Evolutionary conservation across 352 stramenopile genomes (phyloP), one percentile per base, ranked within the genome.

Genomic region (Phytophthora pinifolia): DNA sequence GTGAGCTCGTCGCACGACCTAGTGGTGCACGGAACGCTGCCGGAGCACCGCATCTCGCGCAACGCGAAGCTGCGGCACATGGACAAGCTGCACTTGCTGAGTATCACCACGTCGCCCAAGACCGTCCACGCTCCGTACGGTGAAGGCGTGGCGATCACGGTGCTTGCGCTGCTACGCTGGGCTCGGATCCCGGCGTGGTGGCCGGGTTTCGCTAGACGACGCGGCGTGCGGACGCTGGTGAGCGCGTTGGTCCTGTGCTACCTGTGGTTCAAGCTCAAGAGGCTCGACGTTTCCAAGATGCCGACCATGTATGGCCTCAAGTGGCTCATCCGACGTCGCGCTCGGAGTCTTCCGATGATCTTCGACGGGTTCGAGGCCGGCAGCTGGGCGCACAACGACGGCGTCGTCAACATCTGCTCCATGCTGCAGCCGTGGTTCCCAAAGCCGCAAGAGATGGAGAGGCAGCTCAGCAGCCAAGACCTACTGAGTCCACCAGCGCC

Each of bases 311-410:
- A 72, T 27, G 65, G 63, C 3, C 67, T 89, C 39, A 79, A 73
- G 58, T 88, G 70, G 73, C 65, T 89, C 41, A 87, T 91, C 51
- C 67, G 58, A 12, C 72, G 66, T 43, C 70, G 70, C 10, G 75
- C 79, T 12, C 65, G 67, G 18, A 71, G 59, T 14, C 54, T 91
- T 2, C 67, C 77, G 1, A 64, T 74, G 61, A 75, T 89, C 43
- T 87, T 82, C 44, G 70, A 88, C 39, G 79, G 79, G 13, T 88
- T 87, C 50, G 71, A 89, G 22, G 34, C 59, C 5, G 57, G 68
- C 18, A 66, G 77, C 38, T 91, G 82, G 82, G 66, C 78, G 34
- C 82, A 83, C 62, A 92, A 92, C 31, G 82, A 92, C 38, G 82
- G 82, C 5, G 70, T 71, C 1, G 82, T 92, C 9, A 92, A 92